Evolutionary conservation across 331 rosid species (phyloP), one percentile per base, ranked within the genome.

Genomic region (Stylosanthes scabra): DNA sequence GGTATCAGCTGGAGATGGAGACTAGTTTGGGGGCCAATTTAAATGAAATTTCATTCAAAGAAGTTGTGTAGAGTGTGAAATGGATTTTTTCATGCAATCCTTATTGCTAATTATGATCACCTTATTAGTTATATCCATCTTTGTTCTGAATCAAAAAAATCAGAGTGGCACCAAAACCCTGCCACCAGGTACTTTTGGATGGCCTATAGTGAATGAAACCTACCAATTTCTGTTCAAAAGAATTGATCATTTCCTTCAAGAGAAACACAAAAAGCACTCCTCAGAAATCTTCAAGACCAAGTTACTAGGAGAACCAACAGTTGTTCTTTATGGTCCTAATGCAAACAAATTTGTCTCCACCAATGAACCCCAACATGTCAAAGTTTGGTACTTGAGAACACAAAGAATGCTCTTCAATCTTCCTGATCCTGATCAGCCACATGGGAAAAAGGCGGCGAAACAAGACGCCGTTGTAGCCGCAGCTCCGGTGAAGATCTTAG

Each of bases 181-280:
- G 27, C 88, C 86, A 11, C 91, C 82, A 6, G 89, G 90, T 62
- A 80, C 55, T 46, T 66, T 77, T 41, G 87, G 90, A 3, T 86
- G 75, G 83, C 90, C 90, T 1, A 6, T 83, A 11, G 51, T 80
- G 34, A 85, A 85, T 41, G 91, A 86, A 71, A 73, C 83, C 44
- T 70, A 60, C 57, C 81, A 74, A 47, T 50, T 86, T 78, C 41
- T 81, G 25, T 61, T 68, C 75, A 14, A 56, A n/a, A 70, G 76
- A 50, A 75, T 64, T 34, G 76, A 76, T 29, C 12, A 56, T 2
- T 84, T 84, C 66, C 58, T 86, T 62, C 68, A 44, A 7, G 59
- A 66, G 11, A 81, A 76, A 63, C 5, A 8, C 11, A 40, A 70
- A 20, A 84, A 79, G 37, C 25, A 86, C 78, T 65, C 83, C 44